phyloP scores from a whole-genome alignment of 2,329 filamentous ascomycete species.

The Fusarium torreyae region DNA sequence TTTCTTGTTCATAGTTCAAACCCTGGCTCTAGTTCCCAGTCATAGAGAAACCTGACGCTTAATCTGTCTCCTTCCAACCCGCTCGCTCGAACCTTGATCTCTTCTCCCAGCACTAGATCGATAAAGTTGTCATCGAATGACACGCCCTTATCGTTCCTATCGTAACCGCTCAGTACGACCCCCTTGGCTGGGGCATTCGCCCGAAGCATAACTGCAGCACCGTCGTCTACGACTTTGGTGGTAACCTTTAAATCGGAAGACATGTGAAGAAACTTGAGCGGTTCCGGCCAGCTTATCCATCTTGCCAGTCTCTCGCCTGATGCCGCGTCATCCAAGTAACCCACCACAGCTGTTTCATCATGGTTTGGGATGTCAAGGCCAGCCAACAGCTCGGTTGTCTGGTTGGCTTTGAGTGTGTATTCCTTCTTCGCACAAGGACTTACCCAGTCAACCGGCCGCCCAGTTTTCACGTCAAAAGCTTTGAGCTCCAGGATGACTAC shows the following conservation, averaged over 20 bases:
- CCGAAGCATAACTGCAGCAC: not conserved
- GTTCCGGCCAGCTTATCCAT: constrained; percentile 25
- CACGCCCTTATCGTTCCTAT: rapidly evolving
- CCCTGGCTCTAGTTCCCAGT: constrained; percentile 3
- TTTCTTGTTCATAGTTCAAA: not conserved
- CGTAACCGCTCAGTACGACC: not conserved
- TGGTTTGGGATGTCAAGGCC: not conserved
- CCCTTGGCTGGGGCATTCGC: constrained; percentile 1
- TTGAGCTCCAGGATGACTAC: not conserved
- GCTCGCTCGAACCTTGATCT: rapidly evolving
- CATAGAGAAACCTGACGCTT: constrained; percentile 8
- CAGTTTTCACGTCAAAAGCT: not conserved
- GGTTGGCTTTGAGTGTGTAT: not conserved
- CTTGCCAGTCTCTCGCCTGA: not conserved
- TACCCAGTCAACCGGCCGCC: rapidly evolving
- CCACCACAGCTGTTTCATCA: not conserved
- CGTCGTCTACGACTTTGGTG: rapidly evolving
- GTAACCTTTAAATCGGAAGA: not conserved
- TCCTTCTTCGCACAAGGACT: rapidly evolving
- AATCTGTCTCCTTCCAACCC: rapidly evolving
- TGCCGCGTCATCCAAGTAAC: not conserved
- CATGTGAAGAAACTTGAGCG: not conserved
- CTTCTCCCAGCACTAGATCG: not conserved
- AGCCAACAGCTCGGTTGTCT: not conserved
- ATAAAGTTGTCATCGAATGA: constrained; percentile 1